phyloP scores from a whole-genome alignment of 139 green algal species.

The Haematococcus lacustris region DNA sequence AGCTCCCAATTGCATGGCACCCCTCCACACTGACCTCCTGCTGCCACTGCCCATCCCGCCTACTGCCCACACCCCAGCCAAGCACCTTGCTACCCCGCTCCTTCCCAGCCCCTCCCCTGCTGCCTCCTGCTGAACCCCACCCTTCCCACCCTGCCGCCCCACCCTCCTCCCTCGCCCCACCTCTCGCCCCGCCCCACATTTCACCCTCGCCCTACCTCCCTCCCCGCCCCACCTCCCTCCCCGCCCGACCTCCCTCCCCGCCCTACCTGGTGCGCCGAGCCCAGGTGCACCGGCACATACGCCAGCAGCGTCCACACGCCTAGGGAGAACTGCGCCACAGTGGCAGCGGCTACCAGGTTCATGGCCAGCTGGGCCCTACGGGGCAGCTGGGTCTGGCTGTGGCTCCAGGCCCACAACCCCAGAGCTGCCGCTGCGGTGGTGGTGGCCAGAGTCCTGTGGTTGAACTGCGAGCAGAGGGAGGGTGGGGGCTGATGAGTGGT shows the following conservation, averaged over 20 bases:
- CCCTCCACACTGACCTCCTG: too few relatives aligned
- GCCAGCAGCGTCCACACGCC: conserved; percentile 80
- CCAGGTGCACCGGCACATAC: conserved; percentile 83
- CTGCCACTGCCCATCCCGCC: too few relatives aligned
- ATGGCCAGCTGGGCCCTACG: conserved; percentile 34
- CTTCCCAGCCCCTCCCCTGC: neutral
- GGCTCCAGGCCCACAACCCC: conserved; percentile 38
- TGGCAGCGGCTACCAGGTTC: conserved; percentile 42
- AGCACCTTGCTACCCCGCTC: neutral
- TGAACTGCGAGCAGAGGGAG: conserved; percentile 12
- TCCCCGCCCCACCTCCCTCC: neutral
- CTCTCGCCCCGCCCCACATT: neutral
- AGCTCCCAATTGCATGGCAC: too few relatives aligned
- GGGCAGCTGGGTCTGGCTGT: neutral
- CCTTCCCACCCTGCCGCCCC: neutral
- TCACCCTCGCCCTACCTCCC: neutral
- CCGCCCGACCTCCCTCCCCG: neutral
- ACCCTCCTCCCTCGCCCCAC: neutral
- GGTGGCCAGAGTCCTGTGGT: conserved; percentile 58
- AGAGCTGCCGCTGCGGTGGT: conserved; percentile 55
- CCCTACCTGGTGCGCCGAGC: conserved; percentile 57
- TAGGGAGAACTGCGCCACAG: conserved; percentile 60
- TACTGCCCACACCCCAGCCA: too few relatives aligned
- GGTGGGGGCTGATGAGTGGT: too few relatives aligned
- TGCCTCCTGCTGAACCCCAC: neutral